A percentile compares a stretch with the other conserved stretches of the same genome.
Conservation (phyloP, 2,329 filamentous ascomycete genomes). For the Polytolypa hystricis region DNA sequence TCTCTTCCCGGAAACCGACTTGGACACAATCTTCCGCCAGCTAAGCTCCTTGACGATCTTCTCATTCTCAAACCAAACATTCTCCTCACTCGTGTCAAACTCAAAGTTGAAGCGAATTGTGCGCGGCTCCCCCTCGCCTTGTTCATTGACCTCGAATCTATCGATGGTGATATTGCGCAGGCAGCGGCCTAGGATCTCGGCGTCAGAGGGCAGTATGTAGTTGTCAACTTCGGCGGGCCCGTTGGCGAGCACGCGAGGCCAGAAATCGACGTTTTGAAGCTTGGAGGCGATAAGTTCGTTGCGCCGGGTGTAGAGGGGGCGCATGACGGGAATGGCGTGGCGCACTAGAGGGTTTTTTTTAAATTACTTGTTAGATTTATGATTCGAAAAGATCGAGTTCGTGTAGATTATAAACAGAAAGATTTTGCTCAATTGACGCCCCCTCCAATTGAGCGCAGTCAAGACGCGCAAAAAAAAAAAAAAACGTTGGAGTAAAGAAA, state of each 20-base stretch:
- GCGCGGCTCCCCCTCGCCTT: constrained; percentile 62
- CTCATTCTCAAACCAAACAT: constrained; percentile 69
- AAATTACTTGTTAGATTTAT: constrained; percentile 3
- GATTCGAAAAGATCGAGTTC: too few relatives aligned
- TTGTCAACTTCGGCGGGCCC: constrained; percentile 77
- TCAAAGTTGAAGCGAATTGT: constrained; percentile 67
- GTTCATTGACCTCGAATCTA: constrained; percentile 60
- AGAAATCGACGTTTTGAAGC: constrained; percentile 58
- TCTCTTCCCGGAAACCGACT: constrained; percentile 30
- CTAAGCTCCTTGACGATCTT: constrained; percentile 85
- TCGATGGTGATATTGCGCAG: constrained; percentile 61
- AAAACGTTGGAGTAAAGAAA: not conserved
- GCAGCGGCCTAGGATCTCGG: constrained; percentile 52
- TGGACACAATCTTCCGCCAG: constrained; percentile 53
- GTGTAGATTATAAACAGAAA: too few relatives aligned
- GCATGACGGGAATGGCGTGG: constrained; percentile 56
- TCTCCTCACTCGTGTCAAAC: constrained; percentile 51
- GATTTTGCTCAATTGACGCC: too few relatives aligned
- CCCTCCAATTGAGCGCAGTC: too few relatives aligned
- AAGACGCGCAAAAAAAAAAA: not conserved
- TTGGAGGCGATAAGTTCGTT: constrained; percentile 59
- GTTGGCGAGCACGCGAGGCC: constrained; percentile 86
- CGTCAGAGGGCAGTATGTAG: constrained; percentile 73
- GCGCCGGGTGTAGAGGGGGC: constrained; percentile 67
- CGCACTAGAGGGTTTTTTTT: constrained; percentile 46